Evolutionary conservation across 2,329 filamentous ascomycete genomes (phyloP).

Genomic region (Ophiosphaerella narmari): DNA sequence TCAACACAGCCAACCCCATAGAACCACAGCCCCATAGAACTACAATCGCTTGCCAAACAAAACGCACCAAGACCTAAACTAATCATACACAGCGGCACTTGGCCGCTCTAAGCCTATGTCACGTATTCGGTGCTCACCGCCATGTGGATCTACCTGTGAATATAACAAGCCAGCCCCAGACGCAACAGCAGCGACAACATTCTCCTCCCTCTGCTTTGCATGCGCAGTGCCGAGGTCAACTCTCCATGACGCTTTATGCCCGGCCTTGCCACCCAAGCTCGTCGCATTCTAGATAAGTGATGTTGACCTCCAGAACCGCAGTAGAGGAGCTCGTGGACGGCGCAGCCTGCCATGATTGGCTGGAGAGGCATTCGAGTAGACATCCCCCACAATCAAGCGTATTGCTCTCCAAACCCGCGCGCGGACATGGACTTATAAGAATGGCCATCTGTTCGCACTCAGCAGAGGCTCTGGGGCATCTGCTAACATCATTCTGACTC

Average conservation of each 20-base stretch:
- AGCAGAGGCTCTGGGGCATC: conserved; percentile 12
- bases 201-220: background rate
- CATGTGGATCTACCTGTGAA: conserved; percentile 25
- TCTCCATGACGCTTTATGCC: too few relatives aligned
- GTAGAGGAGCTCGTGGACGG: conserved; percentile 33
- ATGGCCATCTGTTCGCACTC: conserved; percentile 10
- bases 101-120: background rate
- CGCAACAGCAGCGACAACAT: background rate
- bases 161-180: conserved; percentile 13
- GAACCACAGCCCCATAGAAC: too few relatives aligned
- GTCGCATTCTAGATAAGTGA: conserved; percentile 14
- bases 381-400: conserved; percentile 29
- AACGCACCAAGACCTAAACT: too few relatives aligned
- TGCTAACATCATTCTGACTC: conserved; percentile 21
- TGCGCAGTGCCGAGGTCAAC: too few relatives aligned
- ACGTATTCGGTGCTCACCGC: conserved; percentile 26
- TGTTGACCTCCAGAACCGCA: conserved; percentile 25
- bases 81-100: background rate
- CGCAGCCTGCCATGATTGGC: conserved; percentile 30
- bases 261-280: conserved; percentile 10
- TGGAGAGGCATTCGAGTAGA: conserved; percentile 13
- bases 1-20: too few relatives aligned
- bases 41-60: too few relatives aligned
- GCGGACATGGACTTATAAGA: conserved; percentile 9
- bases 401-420: conserved; percentile 12